Base-by-base conservation (phyloP, 768 basidiomycete genomes). In the Leccinum disarticulatum region DNA sequence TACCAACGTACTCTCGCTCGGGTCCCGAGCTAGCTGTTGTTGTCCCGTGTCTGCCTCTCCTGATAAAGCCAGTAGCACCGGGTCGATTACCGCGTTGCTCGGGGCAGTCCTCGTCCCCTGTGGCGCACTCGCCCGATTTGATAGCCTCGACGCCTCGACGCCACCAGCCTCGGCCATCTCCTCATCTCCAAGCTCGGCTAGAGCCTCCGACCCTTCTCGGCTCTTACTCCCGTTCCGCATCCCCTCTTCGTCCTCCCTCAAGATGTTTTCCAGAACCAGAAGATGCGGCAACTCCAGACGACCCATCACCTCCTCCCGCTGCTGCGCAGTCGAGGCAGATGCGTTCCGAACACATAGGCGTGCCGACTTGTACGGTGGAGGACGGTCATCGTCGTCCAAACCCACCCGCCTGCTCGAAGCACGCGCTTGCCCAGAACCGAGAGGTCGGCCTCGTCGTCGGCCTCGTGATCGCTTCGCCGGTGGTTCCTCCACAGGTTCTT, bases 211-310 rank as follows among this genome's bases (percentile, higher is more conserved):
- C 5, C 22, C 54, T 27, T 63, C 67, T 36, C 60, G 61, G 9
- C 65, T 61, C 28, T 50, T 49, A n/a, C 60, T 52, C 53, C 22
- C 36, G 17, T 51, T 49, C 30, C 19, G 38, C 46, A 22, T 60
- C 46, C 58, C 64, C 46, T 74, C 71, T 30, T 70, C 75, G 3
- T 57, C 65, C 3, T 73, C 73, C 28, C 73, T 65, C 30, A 80
- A 48, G 6, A 81, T 66, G 17, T 61, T 56, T 36, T 81, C 77
- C 43, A 82, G 60, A 13, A 70, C 75, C 41, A 64, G 48, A 3
- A 82, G 61, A 49, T 74, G 74, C 0, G 63, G 54, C 1, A 54
- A 54, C 25, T 72, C 74, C 41, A 82, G 57, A n/a, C 51, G 53
- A 28, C 52, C 55, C 55, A 77, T 66, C 57, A 68, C 46, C 46